Base-by-base conservation (phyloP, 2,329 filamentous ascomycete genomes). In the Trichoderma gracile region DNA sequence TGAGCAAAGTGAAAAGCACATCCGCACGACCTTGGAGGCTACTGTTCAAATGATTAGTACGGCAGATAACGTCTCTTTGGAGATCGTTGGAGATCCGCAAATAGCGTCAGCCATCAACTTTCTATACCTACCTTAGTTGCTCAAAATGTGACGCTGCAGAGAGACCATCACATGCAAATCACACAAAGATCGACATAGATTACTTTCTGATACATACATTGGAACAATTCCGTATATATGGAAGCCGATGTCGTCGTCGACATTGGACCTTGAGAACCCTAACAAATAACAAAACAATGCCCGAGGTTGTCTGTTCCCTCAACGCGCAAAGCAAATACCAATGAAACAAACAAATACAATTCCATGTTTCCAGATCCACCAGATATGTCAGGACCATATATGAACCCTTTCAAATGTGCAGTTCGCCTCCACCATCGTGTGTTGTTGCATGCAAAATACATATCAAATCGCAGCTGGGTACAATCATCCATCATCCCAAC, bases 281-380 rank as follows among this genome's bases (percentile, higher is more conserved):
- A 62, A 23, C 45, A 54, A 38, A 38, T 12, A 14, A 38, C 4
- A n/a, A n/a, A n/a, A n/a, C 3, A 25, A 33, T 45, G 38, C 58
- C 30, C 45, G 43, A 47, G 47, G 21, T 54, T 53, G 47, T 61
- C 38, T n/a, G 9, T 38, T 38, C 49, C 58, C 12, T 45, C 14
- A 49, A 61, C 49, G 53, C 49, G 49, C 58, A 61, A 61, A 61
- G n/a, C 38, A 38, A 62, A 53, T 46, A n/a, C 49, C 49, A 42
- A 62, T 9, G 6, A 54, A 38, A 25, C n/a, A n/a, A n/a, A n/a
- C n/a, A 38, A 38, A 14, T 38, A 38, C 33, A 38, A 14, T 38
- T 38, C 33, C 33, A 38, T 10, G 9, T 5, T 54, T 62, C 58
- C 58, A 62, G 58, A 54, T 62, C 49, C 58, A 54, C 58, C 58